phyloP scores from a whole-genome alignment of 768 basidiomycete genomes.

The Russula brevipes region DNA sequence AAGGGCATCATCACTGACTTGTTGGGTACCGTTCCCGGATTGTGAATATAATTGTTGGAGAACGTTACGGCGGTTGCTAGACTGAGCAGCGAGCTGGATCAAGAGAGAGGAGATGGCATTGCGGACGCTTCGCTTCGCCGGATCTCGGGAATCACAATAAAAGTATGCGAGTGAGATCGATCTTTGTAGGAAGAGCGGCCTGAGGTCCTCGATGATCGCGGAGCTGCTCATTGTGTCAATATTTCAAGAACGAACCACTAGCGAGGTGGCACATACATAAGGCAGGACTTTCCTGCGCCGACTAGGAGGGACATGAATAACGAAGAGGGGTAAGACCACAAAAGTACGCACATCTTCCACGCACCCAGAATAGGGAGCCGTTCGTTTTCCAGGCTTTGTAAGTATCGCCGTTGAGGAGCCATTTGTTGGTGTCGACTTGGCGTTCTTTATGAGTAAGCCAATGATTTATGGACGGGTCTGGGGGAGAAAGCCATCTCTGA shows the following conservation, averaged over 20 bases:
- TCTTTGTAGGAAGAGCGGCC: neutral
- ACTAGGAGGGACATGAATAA: neutral
- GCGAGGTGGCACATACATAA: constrained; percentile 2
- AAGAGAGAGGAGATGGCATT: constrained; percentile 26
- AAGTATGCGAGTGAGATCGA: constrained; percentile 25
- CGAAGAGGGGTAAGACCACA: neutral
- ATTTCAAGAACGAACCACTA: neutral
- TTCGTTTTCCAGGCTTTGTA: constrained; percentile 6
- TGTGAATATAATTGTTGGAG: constrained; percentile 3
- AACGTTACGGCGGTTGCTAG: neutral
- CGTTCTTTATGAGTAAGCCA: constrained; percentile 2
- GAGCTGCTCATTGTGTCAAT: constrained; percentile 9
- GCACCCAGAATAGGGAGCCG: constrained; percentile 8
- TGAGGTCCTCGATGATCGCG: constrained; percentile 10
- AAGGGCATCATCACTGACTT: constrained; percentile 12
- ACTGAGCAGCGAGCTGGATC: constrained; percentile 22
- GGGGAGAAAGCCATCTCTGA: constrained; percentile 13
- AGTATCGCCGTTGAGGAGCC: constrained; percentile 10
- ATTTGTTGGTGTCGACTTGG: constrained; percentile 3
- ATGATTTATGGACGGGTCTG: constrained; percentile 12
- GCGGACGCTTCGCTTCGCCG: constrained; percentile 15
- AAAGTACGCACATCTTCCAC: constrained; percentile 8
- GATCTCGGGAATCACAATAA: constrained; percentile 28
- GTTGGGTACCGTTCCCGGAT: neutral
- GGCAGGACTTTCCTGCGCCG: constrained; percentile 13